Evolutionary conservation across 2,329 filamentous ascomycete species (phyloP).

Genomic region (Parascedosporium putredinis): DNA sequence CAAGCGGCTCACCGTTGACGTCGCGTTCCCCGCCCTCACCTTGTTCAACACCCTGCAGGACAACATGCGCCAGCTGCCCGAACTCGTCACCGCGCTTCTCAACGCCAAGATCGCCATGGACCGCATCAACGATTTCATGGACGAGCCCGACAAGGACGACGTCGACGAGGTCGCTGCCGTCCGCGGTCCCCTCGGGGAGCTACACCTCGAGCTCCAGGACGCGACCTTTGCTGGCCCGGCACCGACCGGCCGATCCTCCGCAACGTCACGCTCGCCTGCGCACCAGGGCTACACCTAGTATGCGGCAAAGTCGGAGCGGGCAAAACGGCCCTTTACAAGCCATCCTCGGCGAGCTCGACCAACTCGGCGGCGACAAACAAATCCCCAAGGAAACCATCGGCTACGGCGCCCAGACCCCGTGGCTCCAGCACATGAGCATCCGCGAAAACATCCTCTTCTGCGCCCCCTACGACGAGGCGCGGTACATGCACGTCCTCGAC

Average conservation of each 20-base stretch:
- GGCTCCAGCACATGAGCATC: conserved; percentile 56
- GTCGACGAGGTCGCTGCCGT: conserved; percentile 17
- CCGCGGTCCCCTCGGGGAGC: neutral
- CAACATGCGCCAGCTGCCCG: conserved; percentile 64
- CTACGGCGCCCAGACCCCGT: conserved; percentile 51
- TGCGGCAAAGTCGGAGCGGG: conserved; percentile 51
- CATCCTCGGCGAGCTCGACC: conserved; percentile 56
- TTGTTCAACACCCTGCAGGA: conserved; percentile 67
- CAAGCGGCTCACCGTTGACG: conserved; percentile 60
- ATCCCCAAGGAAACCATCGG: conserved; percentile 40
- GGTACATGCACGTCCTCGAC: conserved; percentile 50
- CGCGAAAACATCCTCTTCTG: conserved; percentile 56
- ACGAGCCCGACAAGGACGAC: conserved; percentile 65
- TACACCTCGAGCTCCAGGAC: conserved; percentile 42
- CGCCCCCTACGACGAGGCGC: conserved; percentile 37
- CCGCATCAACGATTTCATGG: conserved; percentile 79
- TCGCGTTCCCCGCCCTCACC: conserved; percentile 79
- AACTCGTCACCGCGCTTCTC: conserved; percentile 63
- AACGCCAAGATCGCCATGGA: conserved; percentile 76
- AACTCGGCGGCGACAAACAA: conserved; percentile 38
- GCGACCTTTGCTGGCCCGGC: conserved; percentile 77
- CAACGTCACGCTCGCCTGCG: conserved; percentile 34
- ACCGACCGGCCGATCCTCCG: conserved; percentile 41
- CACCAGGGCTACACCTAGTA: conserved; percentile 41
- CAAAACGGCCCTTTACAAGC: conserved; percentile 52